Percentiles rank a stretch among this genome's conserved stretches.
Conservation (phyloP, 768 basidiomycete species). For the Pleurotus cornucopiae region DNA sequence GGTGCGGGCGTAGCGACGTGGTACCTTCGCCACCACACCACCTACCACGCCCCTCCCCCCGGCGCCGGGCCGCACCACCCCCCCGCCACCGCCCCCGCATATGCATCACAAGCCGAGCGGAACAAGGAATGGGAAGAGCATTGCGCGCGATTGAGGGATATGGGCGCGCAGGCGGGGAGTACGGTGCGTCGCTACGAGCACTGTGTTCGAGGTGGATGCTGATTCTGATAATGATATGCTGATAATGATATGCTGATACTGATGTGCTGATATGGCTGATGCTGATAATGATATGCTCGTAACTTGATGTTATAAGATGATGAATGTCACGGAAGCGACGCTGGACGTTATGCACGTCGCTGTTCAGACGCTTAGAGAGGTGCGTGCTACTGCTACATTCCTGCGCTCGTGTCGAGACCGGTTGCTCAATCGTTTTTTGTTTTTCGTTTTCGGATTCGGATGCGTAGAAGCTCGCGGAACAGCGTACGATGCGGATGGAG, state of each 20-base stretch:
- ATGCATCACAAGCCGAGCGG: not conserved
- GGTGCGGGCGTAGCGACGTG: constrained; percentile 2
- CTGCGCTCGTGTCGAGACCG: too few species aligned
- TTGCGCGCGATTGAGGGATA: constrained; percentile 1
- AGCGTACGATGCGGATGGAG: not conserved
- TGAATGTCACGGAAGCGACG: not conserved
- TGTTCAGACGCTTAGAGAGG: not conserved
- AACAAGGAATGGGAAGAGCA: constrained; percentile 1
- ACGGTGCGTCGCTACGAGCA: not conserved
- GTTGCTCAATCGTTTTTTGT: too few species aligned
- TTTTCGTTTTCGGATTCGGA: too few species aligned
- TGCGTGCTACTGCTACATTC: not conserved
- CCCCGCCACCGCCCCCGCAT: too few species aligned
- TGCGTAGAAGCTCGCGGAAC: not conserved
- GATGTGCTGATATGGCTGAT: too few species aligned
- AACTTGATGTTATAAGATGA: not conserved
- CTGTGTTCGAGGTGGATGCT: not conserved
- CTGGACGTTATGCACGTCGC: constrained; percentile 3
- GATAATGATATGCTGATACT: too few species aligned
- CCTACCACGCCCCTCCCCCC: not conserved
- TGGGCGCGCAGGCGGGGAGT: constrained; percentile 2
- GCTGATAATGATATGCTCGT: too few species aligned
- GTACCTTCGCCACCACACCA: not conserved
- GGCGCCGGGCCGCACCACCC: not conserved
- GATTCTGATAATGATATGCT: not conserved